Evolutionary conservation across 2,329 filamentous ascomycete species (phyloP).

Genomic region (Acrocalymma vagum): DNA sequence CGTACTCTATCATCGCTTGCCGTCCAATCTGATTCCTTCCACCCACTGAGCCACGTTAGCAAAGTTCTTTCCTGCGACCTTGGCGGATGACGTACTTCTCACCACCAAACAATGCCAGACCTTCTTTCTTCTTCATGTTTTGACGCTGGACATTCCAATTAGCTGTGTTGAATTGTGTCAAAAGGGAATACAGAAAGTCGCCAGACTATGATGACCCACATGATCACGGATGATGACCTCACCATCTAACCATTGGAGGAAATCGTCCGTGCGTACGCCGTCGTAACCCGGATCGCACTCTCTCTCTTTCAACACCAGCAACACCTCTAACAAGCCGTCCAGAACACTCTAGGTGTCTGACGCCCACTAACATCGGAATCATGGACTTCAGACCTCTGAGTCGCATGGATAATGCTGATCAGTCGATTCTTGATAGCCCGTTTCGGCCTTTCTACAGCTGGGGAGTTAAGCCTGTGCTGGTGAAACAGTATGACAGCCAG

Average conservation of each 20-base stretch:
- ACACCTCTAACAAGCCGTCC: too few species aligned
- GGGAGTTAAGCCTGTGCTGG: slow-evolving; percentile 56
- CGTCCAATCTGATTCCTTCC: slow-evolving; percentile 70
- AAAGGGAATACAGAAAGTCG: too few species aligned
- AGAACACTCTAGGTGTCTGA: too few species aligned
- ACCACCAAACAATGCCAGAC: slow-evolving; percentile 39
- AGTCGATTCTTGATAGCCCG: slow-evolving; percentile 40
- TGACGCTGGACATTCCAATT: not conserved
- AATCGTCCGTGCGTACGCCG: too few species aligned
- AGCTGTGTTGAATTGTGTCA: not conserved
- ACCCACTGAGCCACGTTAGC: slow-evolving; percentile 56
- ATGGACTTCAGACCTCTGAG: slow-evolving; percentile 44
- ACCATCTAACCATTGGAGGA: not conserved
- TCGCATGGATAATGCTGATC: slow-evolving; percentile 36
- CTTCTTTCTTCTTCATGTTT: slow-evolving; percentile 27
- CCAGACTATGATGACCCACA: too few species aligned
- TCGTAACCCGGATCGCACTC: too few species aligned
- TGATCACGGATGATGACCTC: slow-evolving; percentile 1
- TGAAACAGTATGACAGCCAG: slow-evolving; percentile 50
- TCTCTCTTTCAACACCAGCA: too few species aligned
- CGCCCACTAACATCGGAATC: not conserved
- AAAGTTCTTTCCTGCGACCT: not conserved
- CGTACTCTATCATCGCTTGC: slow-evolving; percentile 80
- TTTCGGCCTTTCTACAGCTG: slow-evolving; percentile 64
- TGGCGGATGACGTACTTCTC: slow-evolving; percentile 25